Conservation (phyloP, 805 yeast genomes). For the Saturnispora diversa region DNA sequence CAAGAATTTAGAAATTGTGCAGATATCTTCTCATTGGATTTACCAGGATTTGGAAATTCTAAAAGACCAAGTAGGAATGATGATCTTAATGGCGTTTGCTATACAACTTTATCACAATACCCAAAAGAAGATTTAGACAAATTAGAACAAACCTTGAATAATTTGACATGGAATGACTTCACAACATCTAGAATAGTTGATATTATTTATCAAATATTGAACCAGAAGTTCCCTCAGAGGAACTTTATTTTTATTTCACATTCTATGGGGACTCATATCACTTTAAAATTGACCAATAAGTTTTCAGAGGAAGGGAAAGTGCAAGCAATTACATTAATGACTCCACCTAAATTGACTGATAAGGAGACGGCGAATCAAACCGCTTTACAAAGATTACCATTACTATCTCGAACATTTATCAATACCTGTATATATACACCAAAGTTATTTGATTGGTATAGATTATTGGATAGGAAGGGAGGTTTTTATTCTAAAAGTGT, state of each 20-base stretch:
- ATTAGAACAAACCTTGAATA: constrained; percentile 24
- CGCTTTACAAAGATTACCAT: constrained; percentile 16
- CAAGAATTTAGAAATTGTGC: constrained; percentile 54
- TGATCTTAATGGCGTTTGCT: constrained; percentile 2
- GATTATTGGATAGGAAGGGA: constrained; percentile 52
- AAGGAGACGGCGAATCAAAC: neutral
- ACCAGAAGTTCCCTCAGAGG: constrained; percentile 35
- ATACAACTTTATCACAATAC: constrained; percentile 21
- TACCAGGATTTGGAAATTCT: constrained; percentile 82
- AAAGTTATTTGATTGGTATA: constrained; percentile 42
- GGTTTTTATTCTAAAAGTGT: constrained; percentile 59
- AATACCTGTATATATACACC: constrained; percentile 34
- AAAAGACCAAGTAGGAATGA: constrained; percentile 19
- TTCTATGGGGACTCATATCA: constrained; percentile 50
- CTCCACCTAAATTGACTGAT: constrained; percentile 36
- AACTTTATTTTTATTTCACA: constrained; percentile 42
- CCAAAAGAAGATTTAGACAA: constrained; percentile 16
- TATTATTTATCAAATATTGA: constrained; percentile 32
- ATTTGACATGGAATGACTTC: constrained; percentile 36
- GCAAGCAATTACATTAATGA: constrained; percentile 40
- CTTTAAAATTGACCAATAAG: constrained; percentile 33
- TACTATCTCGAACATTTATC: constrained; percentile 19
- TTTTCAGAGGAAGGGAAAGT: constrained; percentile 34
- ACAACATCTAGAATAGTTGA: constrained; percentile 35
- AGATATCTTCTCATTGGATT: constrained; percentile 62